phyloP scores from a whole-genome alignment of 2,329 filamentous ascomycete genomes.

The Diaporthe caulivora region DNA sequence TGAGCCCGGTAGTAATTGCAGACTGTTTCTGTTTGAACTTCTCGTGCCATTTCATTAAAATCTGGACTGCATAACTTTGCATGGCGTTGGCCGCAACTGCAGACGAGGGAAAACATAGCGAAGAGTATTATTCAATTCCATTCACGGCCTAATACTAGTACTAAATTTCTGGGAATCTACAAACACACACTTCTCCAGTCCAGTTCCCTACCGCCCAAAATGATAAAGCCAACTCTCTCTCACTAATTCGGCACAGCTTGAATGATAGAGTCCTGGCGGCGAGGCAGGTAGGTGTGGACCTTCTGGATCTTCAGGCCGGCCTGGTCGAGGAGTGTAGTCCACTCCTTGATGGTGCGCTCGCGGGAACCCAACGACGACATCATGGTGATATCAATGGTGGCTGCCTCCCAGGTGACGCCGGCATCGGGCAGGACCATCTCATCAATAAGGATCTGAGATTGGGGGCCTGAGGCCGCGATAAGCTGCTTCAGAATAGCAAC shows the following conservation, averaged over 20 bases:
- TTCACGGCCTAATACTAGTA: too few species aligned
- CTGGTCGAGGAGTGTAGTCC: constrained; percentile 46
- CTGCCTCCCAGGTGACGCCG: constrained; percentile 48
- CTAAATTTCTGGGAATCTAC: too few species aligned
- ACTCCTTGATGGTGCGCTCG: constrained; percentile 52
- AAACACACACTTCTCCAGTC: too few species aligned
- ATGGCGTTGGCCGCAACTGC: too few species aligned
- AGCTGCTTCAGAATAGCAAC: constrained; percentile 50
- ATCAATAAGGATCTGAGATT: constrained; percentile 56
- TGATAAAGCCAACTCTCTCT: too few species aligned
- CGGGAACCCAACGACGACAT: constrained; percentile 48
- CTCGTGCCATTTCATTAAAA: too few species aligned
- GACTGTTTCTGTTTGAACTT: too few species aligned
- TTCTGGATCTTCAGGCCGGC: constrained; percentile 40
- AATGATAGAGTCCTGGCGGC: constrained; percentile 42
- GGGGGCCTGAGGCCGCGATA: constrained; percentile 48
- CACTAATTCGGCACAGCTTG: constrained; percentile 36
- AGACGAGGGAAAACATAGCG: too few species aligned
- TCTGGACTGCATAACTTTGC: too few species aligned
- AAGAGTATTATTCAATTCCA: too few species aligned
- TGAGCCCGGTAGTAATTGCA: too few species aligned
- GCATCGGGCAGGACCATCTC: constrained; percentile 56
- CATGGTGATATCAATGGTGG: constrained; percentile 53
- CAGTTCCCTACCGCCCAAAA: too few species aligned
- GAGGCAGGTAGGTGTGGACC: constrained; percentile 38